Conservation (phyloP, 495 filamentous ascomycete genomes). For the Parmelia sp. region DNA sequence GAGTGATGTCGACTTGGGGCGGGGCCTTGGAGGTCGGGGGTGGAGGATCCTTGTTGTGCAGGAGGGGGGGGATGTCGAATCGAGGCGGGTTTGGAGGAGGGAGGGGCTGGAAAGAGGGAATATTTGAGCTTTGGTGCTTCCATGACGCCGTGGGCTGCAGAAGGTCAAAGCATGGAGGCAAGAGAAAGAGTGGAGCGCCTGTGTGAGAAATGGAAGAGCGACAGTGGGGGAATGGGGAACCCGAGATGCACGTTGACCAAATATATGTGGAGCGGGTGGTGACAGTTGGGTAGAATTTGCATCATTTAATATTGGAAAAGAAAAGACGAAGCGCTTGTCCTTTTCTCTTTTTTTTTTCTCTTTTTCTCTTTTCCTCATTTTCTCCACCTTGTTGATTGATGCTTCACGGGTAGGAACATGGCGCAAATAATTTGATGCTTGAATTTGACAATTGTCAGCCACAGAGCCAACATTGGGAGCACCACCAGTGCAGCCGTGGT, state of each 20-base stretch:
- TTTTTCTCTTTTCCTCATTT: not conserved
- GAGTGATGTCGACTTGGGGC: not conserved
- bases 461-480: not conserved
- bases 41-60: not conserved
- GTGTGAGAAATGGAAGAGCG: conserved; percentile 3
- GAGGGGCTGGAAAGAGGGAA: conserved; percentile 10
- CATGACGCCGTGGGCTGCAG: conserved; percentile 5
- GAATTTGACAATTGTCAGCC: not conserved
- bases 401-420: no score
- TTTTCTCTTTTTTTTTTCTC: not conserved
- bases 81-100: conserved; percentile 3
- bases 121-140: conserved; percentile 14
- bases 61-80: conserved; percentile 1
- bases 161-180: conserved; percentile 18
- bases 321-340: not conserved
- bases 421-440: no score
- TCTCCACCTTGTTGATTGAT: no score
- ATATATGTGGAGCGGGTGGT: conserved; percentile 3
- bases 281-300: not conserved
- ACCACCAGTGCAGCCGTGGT: not conserved
- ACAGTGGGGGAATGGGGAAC: not conserved
- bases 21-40: not conserved
- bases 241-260: not conserved
- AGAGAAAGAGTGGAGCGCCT: conserved; percentile 17
- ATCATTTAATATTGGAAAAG: not conserved